Conservation (phyloP, 768 basidiomycete species). For the Russula lepida region DNA sequence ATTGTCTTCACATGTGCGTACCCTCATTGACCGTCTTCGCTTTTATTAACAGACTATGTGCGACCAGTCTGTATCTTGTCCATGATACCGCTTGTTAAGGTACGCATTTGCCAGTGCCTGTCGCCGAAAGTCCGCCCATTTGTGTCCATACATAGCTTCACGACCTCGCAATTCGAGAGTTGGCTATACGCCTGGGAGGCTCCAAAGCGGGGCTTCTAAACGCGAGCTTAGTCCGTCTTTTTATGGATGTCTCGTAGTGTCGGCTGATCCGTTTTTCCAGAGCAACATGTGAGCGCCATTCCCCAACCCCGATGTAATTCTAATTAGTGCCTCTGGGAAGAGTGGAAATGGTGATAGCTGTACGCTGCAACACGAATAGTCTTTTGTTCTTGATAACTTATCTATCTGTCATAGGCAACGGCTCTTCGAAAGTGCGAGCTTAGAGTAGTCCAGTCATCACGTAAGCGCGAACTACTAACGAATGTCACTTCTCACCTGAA, state of each 20-base stretch:
- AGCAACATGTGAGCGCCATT: constrained; percentile 51
- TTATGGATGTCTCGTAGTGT: neutral
- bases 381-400: neutral
- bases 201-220: constrained; percentile 72
- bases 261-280: constrained; percentile 31
- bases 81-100: constrained; percentile 74
- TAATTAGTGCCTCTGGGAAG: constrained; percentile 22
- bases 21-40: neutral
- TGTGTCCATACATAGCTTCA: constrained; percentile 43
- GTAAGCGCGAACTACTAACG: constrained; percentile 34
- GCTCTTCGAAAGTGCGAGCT: constrained; percentile 79
- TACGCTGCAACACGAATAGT: constrained; percentile 30
- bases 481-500: constrained; percentile 5
- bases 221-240: constrained; percentile 56
- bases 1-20: constrained; percentile 56
- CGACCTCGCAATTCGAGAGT: constrained; percentile 65
- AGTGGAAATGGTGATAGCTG: constrained; percentile 62
- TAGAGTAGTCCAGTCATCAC: constrained; percentile 68
- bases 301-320: neutral
- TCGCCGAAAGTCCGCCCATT: neutral
- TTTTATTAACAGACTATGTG: neutral
- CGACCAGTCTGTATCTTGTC: constrained; percentile 52
- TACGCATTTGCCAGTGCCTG: constrained; percentile 24
- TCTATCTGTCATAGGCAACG: constrained; percentile 44
- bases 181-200: constrained; percentile 69